Evolutionary conservation across 2,329 filamentous ascomycete genomes (phyloP).

Genomic region (Daldinia eschscholtzii): DNA sequence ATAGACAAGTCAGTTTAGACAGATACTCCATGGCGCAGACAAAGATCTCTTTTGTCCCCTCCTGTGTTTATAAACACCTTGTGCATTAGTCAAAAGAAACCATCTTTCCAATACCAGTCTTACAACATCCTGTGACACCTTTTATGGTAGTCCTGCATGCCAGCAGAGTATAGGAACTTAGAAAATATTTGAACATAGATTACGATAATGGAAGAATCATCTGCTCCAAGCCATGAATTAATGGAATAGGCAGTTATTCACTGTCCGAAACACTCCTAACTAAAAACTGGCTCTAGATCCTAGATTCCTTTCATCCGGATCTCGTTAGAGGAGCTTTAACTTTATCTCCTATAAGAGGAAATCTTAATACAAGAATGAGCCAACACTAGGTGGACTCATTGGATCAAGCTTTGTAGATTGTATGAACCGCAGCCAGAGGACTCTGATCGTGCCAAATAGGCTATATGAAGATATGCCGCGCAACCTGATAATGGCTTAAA

Average conservation of each 20-base stretch:
- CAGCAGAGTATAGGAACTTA: conserved; percentile 1
- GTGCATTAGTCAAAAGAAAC: conserved; percentile 69
- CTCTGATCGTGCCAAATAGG: background rate
- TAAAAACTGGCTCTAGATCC: background rate
- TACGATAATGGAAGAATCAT: conserved; percentile 16
- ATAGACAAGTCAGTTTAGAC: conserved; percentile 62
- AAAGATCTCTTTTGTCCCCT: conserved; percentile 66
- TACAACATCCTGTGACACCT: conserved; percentile 7
- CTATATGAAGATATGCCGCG: background rate
- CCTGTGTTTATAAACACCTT: conserved; percentile 69
- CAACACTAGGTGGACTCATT: background rate
- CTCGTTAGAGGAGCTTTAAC: background rate
- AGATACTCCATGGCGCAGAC: conserved; percentile 50
- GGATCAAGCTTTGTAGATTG: background rate
- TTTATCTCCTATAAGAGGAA: background rate
- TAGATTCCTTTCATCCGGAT: background rate
- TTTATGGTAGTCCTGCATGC: conserved; percentile 6
- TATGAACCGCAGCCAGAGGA: too few relatives aligned
- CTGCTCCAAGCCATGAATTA: background rate
- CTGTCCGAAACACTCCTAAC: background rate
- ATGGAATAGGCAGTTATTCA: background rate
- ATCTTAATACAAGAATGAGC: background rate
- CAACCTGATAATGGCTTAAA: background rate
- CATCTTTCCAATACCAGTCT: conserved; percentile 36
- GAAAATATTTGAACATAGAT: conserved; percentile 16